Evolutionary conservation across 2,329 filamentous ascomycete species (phyloP).

Genomic region (Camptophora hylomeconis): DNA sequence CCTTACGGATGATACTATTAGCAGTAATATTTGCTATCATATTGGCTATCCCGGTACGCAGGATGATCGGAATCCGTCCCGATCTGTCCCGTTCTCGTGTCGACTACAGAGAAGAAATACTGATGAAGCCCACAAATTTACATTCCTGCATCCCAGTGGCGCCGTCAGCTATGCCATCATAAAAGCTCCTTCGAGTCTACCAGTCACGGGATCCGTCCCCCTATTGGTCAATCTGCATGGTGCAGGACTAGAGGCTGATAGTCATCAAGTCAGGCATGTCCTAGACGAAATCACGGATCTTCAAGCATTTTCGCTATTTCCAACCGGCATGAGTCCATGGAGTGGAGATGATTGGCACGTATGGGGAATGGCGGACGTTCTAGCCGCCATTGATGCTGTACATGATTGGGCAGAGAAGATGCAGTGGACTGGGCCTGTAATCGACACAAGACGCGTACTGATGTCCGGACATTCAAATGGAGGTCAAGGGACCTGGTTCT

Average conservation of each 20-base stretch:
- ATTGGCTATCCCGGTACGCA: too few relatives aligned
- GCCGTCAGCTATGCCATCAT: slow-evolving; percentile 46
- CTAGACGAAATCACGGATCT: slow-evolving; percentile 39
- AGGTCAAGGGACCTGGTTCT: slow-evolving; percentile 46
- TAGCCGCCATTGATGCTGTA: slow-evolving; percentile 38
- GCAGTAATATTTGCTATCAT: too few relatives aligned
- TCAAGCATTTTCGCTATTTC: slow-evolving; percentile 43
- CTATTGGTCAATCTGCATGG: slow-evolving; percentile 42
- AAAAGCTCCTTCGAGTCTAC: slow-evolving; percentile 36
- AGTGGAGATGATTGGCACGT: slow-evolving; percentile 49
- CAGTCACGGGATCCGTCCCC: slow-evolving; percentile 25
- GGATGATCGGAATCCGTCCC: too few relatives aligned
- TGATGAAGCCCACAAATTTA: slow-evolving; percentile 44
- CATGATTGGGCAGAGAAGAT: slow-evolving; percentile 36
- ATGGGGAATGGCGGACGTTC: slow-evolving; percentile 44
- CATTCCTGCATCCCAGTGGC: slow-evolving; percentile 40
- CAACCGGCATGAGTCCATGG: slow-evolving; percentile 46
- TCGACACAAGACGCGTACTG: slow-evolving; percentile 37
- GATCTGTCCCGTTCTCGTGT: too few relatives aligned
- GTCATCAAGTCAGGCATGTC: slow-evolving; percentile 31
- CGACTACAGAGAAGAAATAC: too few relatives aligned
- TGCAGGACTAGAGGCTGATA: slow-evolving; percentile 43
- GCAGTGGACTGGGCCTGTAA: slow-evolving; percentile 35
- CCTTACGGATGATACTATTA: too few relatives aligned
- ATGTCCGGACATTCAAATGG: slow-evolving; percentile 48